phyloP scores from a whole-genome alignment of 768 basidiomycete species.

The Agaricus sinodeliciosus region DNA sequence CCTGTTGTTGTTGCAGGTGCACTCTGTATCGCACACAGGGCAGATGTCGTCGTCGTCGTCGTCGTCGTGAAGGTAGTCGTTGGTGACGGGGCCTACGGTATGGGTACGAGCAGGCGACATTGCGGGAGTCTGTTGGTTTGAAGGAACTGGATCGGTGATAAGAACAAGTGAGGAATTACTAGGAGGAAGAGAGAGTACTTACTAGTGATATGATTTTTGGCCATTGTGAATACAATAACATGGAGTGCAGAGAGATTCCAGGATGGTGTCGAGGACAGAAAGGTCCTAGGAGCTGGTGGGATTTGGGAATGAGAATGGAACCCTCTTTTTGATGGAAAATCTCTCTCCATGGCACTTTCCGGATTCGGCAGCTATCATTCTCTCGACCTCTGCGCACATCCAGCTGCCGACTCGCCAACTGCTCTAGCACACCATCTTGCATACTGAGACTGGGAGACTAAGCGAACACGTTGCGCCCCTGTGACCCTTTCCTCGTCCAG shows the following conservation, averaged over 20 bases:
- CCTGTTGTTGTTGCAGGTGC: slow-evolving; percentile 67
- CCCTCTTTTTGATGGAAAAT: slow-evolving; percentile 16
- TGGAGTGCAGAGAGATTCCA: slow-evolving; percentile 36
- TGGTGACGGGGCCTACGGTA: slow-evolving; percentile 49
- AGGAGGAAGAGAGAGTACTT: slow-evolving; percentile 13
- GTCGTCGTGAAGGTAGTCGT: slow-evolving; percentile 44
- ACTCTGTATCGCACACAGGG: slow-evolving; percentile 87
- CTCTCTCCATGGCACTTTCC: slow-evolving; percentile 9
- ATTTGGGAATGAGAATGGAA: slow-evolving; percentile 9
- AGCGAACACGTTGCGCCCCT: slow-evolving; percentile 9
- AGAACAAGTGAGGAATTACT: background rate
- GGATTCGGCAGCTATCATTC: background rate
- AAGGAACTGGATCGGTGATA: slow-evolving; percentile 22
- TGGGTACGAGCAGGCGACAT: slow-evolving; percentile 66
- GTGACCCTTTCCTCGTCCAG: slow-evolving; percentile 6
- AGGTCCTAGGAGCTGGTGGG: slow-evolving; percentile 11
- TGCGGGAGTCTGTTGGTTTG: slow-evolving; percentile 46
- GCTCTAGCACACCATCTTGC: too few species aligned
- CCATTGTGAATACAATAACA: slow-evolving; percentile 39
- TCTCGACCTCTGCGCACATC: background rate
- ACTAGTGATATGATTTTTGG: slow-evolving; percentile 33
- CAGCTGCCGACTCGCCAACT: too few species aligned
- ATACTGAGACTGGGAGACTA: too few species aligned
- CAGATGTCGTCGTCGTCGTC: slow-evolving; percentile 86
- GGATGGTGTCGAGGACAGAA: slow-evolving; percentile 22